Conservation (phyloP, 495 filamentous ascomycete species). For the Penicillium malachiteum region DNA sequence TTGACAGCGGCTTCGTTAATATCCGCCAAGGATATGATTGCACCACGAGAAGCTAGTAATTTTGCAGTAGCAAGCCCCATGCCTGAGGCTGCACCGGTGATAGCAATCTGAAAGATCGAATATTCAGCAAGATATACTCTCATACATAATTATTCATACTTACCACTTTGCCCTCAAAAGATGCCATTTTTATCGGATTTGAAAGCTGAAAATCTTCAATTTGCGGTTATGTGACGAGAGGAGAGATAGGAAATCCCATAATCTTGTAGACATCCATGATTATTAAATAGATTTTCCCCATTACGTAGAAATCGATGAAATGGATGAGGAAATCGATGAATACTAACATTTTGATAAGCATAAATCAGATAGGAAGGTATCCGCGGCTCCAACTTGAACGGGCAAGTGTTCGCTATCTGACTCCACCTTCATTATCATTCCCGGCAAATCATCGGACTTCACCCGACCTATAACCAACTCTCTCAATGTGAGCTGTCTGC, state of each 20-base stretch:
- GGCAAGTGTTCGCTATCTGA: conserved; percentile 20
- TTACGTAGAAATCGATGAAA: too few species aligned
- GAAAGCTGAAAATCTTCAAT: too few species aligned
- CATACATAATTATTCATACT: not conserved
- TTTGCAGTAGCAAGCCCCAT: conserved; percentile 33
- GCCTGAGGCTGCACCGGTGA: conserved; percentile 30
- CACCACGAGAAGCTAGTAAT: conserved; percentile 44
- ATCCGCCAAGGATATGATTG: conserved; percentile 47
- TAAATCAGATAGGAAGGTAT: conserved; percentile 9
- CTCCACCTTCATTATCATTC: conserved; percentile 1
- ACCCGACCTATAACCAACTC: not conserved
- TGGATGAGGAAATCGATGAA: not conserved
- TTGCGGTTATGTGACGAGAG: too few species aligned
- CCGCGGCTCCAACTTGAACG: conserved; percentile 5
- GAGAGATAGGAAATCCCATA: too few species aligned
- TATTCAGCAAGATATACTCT: not conserved
- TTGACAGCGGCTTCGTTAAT: conserved; percentile 36
- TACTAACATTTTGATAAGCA: not conserved
- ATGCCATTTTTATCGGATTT: conserved; percentile 3
- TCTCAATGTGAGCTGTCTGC: not conserved
- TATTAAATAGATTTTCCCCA: too few species aligned
- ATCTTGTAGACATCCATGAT: too few species aligned
- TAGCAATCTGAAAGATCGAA: conserved; percentile 6
- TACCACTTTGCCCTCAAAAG: conserved; percentile 19
- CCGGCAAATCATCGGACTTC: conserved; percentile 6